A percentile compares a stretch with the other conserved stretches of the same genome.
Conservation (phyloP, 176 grass and related monocot species). For the Zoysia pacifica region DNA sequence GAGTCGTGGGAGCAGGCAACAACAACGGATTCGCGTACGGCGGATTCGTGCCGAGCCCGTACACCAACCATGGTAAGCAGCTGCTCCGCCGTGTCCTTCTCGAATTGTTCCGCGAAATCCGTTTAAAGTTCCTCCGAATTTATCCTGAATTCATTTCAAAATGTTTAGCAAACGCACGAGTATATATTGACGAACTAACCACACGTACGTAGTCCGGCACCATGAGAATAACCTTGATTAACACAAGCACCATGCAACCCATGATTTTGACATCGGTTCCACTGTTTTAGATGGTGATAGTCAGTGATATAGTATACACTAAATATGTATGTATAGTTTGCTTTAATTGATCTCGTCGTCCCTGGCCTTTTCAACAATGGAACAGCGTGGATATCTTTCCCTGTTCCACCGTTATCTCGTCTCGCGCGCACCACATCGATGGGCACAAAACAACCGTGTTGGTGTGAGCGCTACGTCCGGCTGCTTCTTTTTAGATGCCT, state of each 20-base stretch:
- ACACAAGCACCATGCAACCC: not conserved
- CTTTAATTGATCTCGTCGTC: not conserved
- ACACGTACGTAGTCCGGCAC: not conserved
- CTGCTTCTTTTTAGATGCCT: conserved; percentile 22
- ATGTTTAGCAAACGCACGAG: not conserved
- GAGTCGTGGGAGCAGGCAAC: not conserved
- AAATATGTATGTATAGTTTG: not conserved
- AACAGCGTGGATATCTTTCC: conserved; percentile 9
- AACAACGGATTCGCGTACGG: conserved; percentile 50
- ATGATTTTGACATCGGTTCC: not conserved
- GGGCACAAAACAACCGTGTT: conserved; percentile 14
- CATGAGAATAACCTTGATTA: not conserved
- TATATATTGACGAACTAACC: not conserved
- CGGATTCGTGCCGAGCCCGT: conserved; percentile 43
- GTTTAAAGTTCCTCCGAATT: not conserved
- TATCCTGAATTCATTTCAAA: not conserved
- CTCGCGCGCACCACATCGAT: conserved; percentile 7
- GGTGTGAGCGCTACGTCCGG: conserved; percentile 25
- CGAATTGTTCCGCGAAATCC: not conserved
- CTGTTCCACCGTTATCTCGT: conserved; percentile 37
- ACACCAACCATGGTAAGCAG: conserved; percentile 53
- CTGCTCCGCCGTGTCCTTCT: not conserved
- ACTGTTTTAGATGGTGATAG: not conserved
- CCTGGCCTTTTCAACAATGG: not conserved
- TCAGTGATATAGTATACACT: too few species aligned